These are phyloP conservation scores for Batkoa obscura DNA, from an alignment of 371 early-diverging fungal genomes.

Conservation along the genomic window DNA sequence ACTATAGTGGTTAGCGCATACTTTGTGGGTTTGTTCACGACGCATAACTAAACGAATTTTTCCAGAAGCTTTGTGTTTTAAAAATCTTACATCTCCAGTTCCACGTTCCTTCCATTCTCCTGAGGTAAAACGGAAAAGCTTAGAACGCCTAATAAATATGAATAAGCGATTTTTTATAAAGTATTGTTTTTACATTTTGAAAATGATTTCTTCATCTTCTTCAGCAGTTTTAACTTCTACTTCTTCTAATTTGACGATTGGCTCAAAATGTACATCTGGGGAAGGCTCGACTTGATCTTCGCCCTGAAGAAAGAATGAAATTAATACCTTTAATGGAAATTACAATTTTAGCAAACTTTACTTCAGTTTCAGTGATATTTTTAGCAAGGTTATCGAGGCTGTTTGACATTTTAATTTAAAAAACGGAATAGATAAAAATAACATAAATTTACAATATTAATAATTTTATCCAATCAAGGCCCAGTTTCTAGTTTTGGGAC, in stretches of 20 bases:
- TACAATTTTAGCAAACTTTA: too few relatives aligned
- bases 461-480: too few relatives aligned
- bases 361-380: too few relatives aligned
- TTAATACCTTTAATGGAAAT: too few relatives aligned
- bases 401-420: too few relatives aligned
- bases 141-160: slow-evolving; percentile 59
- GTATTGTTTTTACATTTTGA: slow-evolving; percentile 67
- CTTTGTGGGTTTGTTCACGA: slow-evolving; percentile 91
- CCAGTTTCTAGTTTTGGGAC: too few relatives aligned
- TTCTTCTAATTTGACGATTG: slow-evolving; percentile 79
- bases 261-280: slow-evolving; percentile 89
- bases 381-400: too few relatives aligned
- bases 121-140: slow-evolving; percentile 91
- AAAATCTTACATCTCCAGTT: slow-evolving; percentile 86
- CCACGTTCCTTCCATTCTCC: slow-evolving; percentile 98
- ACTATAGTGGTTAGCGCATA: slow-evolving; percentile 93
- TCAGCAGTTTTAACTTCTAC: slow-evolving; percentile 86
- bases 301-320: too few relatives aligned
- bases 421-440: too few relatives aligned
- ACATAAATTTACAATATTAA: too few relatives aligned
- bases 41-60: slow-evolving; percentile 92
- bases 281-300: slow-evolving; percentile 69
- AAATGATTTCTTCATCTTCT: slow-evolving; percentile 81
- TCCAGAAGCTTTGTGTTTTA: slow-evolving; percentile 71
- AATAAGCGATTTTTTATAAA: background rate